phyloP scores from a whole-genome alignment of 805 yeast genomes.

The Helenozyma baotianmanensis region DNA sequence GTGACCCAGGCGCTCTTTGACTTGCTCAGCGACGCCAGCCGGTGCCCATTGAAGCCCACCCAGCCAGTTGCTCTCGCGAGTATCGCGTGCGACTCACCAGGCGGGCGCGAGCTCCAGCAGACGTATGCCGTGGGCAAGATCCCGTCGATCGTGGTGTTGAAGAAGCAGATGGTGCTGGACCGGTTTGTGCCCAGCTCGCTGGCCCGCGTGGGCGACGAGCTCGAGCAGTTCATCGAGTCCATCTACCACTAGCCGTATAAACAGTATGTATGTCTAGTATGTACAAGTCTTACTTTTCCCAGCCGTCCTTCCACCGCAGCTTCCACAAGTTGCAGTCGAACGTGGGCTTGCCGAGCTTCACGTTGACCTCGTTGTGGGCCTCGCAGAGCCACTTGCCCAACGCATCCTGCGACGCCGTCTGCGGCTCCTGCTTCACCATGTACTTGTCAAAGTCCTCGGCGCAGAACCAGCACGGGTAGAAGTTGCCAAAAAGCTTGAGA shows the following conservation, averaged over 20 bases:
- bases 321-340: constrained; percentile 91
- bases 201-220: constrained; percentile 24
- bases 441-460: constrained; percentile 77
- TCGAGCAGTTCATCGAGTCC: constrained; percentile 27
- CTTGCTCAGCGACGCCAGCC: constrained; percentile 16
- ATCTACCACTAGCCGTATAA: constrained; percentile 12
- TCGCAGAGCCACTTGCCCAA: constrained; percentile 90
- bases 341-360: constrained; percentile 74
- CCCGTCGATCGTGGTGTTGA: constrained; percentile 65
- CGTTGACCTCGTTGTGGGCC: constrained; percentile 93
- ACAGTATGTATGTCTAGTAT: neutral
- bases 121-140: constrained; percentile 52
- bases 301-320: constrained; percentile 92
- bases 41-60: constrained; percentile 30
- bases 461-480: constrained; percentile 94
- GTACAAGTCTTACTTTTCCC: constrained; percentile 49
- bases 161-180: constrained; percentile 55
- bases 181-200: constrained; percentile 19
- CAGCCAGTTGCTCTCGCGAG: constrained; percentile 58
- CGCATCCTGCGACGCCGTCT: constrained; percentile 63
- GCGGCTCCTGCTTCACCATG: constrained; percentile 49
- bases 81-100: constrained; percentile 65
- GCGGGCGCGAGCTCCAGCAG: constrained; percentile 51
- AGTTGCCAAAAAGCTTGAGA: constrained; percentile 61
- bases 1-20: constrained; percentile 59